Evolutionary conservation across 768 basidiomycete genomes (phyloP).

Genomic region (Suillus spraguei): DNA sequence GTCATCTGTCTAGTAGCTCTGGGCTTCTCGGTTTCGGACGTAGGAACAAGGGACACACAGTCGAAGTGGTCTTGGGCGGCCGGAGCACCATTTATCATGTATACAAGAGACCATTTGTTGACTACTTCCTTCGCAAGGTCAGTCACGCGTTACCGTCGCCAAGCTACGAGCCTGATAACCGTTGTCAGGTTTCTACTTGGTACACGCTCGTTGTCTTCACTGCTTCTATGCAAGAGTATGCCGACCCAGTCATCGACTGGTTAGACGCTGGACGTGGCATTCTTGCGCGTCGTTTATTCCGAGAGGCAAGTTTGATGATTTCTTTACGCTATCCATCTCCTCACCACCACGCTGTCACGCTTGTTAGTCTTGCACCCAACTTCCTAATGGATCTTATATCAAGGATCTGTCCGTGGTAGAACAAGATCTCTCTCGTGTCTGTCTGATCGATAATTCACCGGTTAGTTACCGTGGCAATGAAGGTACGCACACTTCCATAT

Average conservation of each 20-base stretch:
- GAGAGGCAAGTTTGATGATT: conserved; percentile 68
- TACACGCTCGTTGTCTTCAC: conserved; percentile 99
- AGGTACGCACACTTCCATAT: conserved; percentile 52
- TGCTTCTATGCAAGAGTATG: conserved; percentile 99
- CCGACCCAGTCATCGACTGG: conserved; percentile 99
- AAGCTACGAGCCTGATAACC: conserved; percentile 3
- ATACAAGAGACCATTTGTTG: conserved; percentile 97
- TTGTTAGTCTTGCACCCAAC: conserved; percentile 83
- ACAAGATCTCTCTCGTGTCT: conserved; percentile 87
- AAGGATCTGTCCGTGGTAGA: conserved; percentile 92
- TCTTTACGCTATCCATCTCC: conserved; percentile 1
- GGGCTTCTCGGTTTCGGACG: conserved; percentile 64
- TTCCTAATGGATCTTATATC: conserved; percentile 91
- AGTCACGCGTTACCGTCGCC: conserved; percentile 17
- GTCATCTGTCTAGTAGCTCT: conserved; percentile 47
- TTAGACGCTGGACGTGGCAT: conserved; percentile 93
- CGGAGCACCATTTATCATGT: conserved; percentile 94
- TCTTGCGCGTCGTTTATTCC: conserved; percentile 84
- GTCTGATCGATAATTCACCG: conserved; percentile 95
- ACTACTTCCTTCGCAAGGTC: conserved; percentile 91
- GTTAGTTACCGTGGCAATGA: conserved; percentile 90
- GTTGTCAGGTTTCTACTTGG: conserved; percentile 90
- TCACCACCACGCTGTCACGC: conserved; percentile 14
- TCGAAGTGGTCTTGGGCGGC: conserved; percentile 90
- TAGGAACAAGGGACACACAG: conserved; percentile 76